A percentile compares a stretch with the other conserved stretches of the same genome.
Evolutionary conservation across 129 eudicot genomes (phyloP).

Genomic region (Lactuca sativa): DNA sequence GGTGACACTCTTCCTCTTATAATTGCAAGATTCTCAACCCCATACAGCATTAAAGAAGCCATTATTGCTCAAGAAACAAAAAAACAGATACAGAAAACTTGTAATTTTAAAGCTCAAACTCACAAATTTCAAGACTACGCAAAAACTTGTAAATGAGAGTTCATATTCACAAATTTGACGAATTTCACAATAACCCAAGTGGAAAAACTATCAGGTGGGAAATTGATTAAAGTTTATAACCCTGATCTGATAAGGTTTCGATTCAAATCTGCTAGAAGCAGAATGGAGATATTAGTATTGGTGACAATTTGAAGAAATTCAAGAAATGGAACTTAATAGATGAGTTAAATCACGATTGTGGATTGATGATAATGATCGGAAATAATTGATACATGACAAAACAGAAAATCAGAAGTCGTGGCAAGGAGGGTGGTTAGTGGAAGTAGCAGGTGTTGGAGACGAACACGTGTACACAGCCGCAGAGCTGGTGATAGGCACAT

Average conservation of each 20-base stretch:
- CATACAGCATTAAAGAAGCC: constrained; percentile 43
- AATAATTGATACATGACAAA: constrained; percentile 2
- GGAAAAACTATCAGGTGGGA: not conserved
- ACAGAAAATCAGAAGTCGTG: constrained; percentile 5
- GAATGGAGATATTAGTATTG: constrained; percentile 1
- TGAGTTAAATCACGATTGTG: not conserved
- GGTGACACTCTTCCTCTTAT: constrained; percentile 29
- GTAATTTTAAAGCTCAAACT: not conserved
- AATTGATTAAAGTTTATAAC: not conserved
- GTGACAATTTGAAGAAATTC: constrained; percentile 13
- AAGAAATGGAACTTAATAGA: constrained; percentile 26
- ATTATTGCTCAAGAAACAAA: constrained; percentile 23
- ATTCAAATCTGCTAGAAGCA: constrained; percentile 22
- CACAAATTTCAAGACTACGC: constrained; percentile 10
- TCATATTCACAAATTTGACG: constrained; percentile 1
- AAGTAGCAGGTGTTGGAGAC: constrained; percentile 9
- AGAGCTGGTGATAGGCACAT: constrained; percentile 22
- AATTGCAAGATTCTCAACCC: constrained; percentile 39
- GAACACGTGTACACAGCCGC: constrained; percentile 13
- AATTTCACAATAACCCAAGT: constrained; percentile 2
- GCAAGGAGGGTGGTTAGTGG: constrained; percentile 10
- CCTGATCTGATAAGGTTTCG: constrained; percentile 1
- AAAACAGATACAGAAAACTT: constrained; percentile 6
- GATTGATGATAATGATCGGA: constrained; percentile 21
- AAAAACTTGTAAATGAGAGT: constrained; percentile 5